Base-by-base conservation (phyloP, 2,329 filamentous ascomycete genomes). In the Aspergillus sp. region DNA sequence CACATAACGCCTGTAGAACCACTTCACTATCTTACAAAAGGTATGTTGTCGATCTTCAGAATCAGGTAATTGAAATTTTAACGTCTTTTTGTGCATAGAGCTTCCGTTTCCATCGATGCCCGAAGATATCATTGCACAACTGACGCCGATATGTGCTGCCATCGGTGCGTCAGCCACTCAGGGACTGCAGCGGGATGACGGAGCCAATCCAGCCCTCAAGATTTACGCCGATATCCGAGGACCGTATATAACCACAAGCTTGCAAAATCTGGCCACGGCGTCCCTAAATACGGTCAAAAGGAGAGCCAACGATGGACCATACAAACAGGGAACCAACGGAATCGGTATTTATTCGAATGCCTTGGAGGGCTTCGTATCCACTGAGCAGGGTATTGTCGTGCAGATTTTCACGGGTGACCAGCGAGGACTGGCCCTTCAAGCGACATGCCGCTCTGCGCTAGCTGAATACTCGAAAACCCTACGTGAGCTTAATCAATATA, bases 371-470 rank as follows among this genome's bases (percentile, higher is more conserved):
- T 83, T 96, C 49, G 91, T 95, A 52, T 68, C 86, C 27, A 83
- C 90, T 8, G 93, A 98, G 66, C 90, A 95, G 65, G 88, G 95
- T 46, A 95, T 90, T 58, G 87, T 97, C 37, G 88, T 85, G 60
- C 85, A 82, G 49, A 82, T 98, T 45, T 98, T 97, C 63, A 78
- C 83, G 27, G 80, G 87, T 7, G 88, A 93, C 44, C 88, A 95
- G 60, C 94, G 89, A 83, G 83, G 83, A 1, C 73, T 81, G 29
- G 82, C 93, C 7, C 85, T 95, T 54, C 83, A 86, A 56, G 76
- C 83, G 11, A 90, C 90, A 2, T 93, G 88, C 61, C 84, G 89
- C 57, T 74, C 79, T 30, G 79, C 90, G 9, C 74, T 98, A 47
- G 78, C 82, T 6, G 90, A 95, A 58, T 86, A 97, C 54, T 83